Conservation (phyloP, 257 asterid species). For the Nicotiana knightiana region DNA sequence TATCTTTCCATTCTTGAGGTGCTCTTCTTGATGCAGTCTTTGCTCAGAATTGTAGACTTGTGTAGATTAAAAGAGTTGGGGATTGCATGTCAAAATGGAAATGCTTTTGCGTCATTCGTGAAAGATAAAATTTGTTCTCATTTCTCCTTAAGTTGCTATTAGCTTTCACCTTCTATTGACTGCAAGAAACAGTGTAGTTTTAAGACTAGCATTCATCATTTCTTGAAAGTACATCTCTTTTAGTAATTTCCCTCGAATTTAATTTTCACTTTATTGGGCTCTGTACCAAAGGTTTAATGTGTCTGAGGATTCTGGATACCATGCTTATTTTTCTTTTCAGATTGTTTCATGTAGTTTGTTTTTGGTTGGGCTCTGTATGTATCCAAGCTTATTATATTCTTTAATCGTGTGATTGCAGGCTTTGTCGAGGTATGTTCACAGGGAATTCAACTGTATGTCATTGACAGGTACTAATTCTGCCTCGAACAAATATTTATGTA, state of each 20-base stretch:
- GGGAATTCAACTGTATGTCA: slow-evolving; percentile 64
- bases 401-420: slow-evolving; percentile 35
- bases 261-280: neutral
- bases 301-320: neutral
- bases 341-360: neutral
- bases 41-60: neutral
- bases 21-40: neutral
- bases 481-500: slow-evolving; percentile 3
- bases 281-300: neutral
- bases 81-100: neutral
- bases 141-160: neutral
- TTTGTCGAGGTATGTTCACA: slow-evolving; percentile 72
- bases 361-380: neutral
- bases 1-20: slow-evolving; percentile 12
- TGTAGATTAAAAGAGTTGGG: neutral
- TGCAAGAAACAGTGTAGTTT: neutral
- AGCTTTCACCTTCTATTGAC: neutral
- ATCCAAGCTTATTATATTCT: neutral
- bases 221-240: neutral
- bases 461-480: slow-evolving; percentile 55
- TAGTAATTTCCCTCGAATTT: neutral
- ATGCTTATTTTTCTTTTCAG: neutral
- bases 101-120: neutral
- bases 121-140: neutral
- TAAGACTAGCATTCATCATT: neutral